Evolutionary conservation across 768 basidiomycete genomes (phyloP).

Genomic region (Leccinum rimulosum): DNA sequence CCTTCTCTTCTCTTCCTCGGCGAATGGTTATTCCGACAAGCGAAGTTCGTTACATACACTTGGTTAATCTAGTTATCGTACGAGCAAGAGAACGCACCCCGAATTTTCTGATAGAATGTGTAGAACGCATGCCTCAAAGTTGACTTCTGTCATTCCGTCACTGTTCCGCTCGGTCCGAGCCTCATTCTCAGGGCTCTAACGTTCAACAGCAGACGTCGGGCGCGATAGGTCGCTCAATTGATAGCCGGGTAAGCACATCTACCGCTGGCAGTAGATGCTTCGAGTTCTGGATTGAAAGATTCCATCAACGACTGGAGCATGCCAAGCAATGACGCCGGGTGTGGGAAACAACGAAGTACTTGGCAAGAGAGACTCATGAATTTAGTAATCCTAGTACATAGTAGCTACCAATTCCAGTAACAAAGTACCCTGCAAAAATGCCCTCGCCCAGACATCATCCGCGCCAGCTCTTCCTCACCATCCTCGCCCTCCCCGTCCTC

Average conservation of each 20-base stretch:
- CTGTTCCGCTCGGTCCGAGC: not conserved
- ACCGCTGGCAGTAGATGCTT: not conserved
- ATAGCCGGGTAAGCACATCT: not conserved
- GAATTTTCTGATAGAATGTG: not conserved
- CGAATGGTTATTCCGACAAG: no score
- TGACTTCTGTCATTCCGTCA: not conserved
- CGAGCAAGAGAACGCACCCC: not conserved
- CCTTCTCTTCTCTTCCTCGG: no score
- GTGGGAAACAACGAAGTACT: no score
- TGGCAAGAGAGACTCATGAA: no score
- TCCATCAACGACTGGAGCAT: no score
- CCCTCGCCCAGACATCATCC: conserved; percentile 37
- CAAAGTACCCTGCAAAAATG: not conserved
- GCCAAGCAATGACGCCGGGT: no score
- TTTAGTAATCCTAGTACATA: not conserved
- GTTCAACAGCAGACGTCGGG: no score
- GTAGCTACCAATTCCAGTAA: not conserved
- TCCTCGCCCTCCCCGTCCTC: conserved; percentile 33
- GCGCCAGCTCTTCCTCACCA: conserved; percentile 43
- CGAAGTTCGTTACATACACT: no score
- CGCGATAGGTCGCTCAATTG: not conserved
- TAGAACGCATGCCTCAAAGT: not conserved
- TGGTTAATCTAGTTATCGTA: not conserved
- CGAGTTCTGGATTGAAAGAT: not conserved
- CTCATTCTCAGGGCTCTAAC: not conserved